These are phyloP conservation scores for Tolypocladium ovalisporum DNA, from an alignment of 2,329 filamentous ascomycete genomes.

Conservation along the genomic window DNA sequence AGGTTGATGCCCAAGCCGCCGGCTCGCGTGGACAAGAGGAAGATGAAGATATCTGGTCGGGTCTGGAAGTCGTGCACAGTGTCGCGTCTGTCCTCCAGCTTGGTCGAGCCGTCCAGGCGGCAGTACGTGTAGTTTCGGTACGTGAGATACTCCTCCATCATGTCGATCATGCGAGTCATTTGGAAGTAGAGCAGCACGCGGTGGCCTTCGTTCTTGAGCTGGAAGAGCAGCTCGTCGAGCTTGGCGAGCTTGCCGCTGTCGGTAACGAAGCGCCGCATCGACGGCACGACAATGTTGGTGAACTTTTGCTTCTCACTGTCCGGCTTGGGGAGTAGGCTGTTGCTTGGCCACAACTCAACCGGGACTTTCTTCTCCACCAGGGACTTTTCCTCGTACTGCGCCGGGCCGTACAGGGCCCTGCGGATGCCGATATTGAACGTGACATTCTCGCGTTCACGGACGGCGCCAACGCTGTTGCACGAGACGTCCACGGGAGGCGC, in stretches of 20 bases:
- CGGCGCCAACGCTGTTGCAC: conserved; percentile 56
- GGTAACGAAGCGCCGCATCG: conserved; percentile 95
- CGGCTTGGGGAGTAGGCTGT: conserved; percentile 62
- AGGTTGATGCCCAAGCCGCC: conserved; percentile 98
- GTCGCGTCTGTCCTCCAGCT: conserved; percentile 91
- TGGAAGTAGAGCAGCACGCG: conserved; percentile 98
- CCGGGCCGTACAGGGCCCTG: conserved; percentile 60
- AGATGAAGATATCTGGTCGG: conserved; percentile 89
- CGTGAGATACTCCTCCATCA: conserved; percentile 98
- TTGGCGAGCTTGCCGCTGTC: conserved; percentile 94
- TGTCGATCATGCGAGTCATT: conserved; percentile 99
- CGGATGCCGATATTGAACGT: conserved; percentile 74
- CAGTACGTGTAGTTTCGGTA: conserved; percentile 99
- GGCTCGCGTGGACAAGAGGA: conserved; percentile 88
- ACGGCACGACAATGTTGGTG: conserved; percentile 85
- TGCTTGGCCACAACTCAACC: conserved; percentile 49
- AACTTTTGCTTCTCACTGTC: conserved; percentile 74
- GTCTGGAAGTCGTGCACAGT: conserved; percentile 96
- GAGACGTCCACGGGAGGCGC: conserved; percentile 79
- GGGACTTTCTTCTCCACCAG: conserved; percentile 66
- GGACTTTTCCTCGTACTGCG: conserved; percentile 55
- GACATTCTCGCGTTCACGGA: conserved; percentile 57
- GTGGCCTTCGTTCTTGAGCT: conserved; percentile 85
- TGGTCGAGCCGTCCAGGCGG: conserved; percentile 90
- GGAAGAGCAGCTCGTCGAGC: conserved; percentile 74